These are phyloP conservation scores for Cercospora zeina DNA, from an alignment of 2,329 filamentous ascomycete genomes.

Conservation along the genomic window DNA sequence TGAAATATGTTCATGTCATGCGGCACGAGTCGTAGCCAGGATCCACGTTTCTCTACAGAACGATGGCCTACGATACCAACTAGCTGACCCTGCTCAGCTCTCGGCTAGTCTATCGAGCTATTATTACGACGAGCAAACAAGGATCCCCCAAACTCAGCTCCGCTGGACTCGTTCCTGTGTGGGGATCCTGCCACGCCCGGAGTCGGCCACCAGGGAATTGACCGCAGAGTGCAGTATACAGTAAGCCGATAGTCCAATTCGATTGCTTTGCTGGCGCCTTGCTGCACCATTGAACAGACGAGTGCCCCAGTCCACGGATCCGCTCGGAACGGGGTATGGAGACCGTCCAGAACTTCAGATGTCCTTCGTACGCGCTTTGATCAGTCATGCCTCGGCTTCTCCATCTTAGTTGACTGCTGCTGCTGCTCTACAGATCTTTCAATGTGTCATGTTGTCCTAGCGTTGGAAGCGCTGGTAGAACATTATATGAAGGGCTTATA, in stretches of 20 bases:
- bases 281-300: background rate
- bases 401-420: background rate
- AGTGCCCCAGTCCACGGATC: background rate
- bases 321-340: background rate
- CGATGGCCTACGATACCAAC: no score
- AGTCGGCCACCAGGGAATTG: no score
- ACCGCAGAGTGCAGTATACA: no score
- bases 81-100: no score
- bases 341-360: background rate
- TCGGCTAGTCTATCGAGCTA: no score
- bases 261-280: background rate
- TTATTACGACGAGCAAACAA: no score
- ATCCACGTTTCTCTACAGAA: no score
- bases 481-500: background rate
- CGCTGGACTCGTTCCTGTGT: no score
- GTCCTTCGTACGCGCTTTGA: background rate
- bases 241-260: background rate
- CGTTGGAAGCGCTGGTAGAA: background rate
- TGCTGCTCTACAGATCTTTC: background rate
- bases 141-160: no score
- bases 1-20: no score
- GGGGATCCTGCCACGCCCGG: no score
- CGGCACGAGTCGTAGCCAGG: no score
- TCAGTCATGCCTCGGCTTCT: background rate
- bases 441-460: background rate